Conservation (phyloP, 108 stramenopile species). For the Chaetoceros muelleri region DNA sequence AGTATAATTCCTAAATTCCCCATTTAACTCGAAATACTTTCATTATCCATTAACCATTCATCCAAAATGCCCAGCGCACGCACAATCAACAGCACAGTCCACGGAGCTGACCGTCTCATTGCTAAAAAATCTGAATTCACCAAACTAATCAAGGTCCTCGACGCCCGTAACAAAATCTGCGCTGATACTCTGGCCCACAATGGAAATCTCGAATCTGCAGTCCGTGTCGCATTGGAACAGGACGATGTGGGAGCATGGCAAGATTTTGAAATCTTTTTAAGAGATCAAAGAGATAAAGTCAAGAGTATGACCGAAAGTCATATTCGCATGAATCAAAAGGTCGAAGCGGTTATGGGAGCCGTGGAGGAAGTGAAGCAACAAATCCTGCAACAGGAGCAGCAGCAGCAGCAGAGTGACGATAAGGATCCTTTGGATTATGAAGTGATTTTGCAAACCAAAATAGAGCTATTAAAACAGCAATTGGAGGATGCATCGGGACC, state of each 20-base stretch:
- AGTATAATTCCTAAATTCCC: too few relatives aligned
- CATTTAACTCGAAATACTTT: too few relatives aligned
- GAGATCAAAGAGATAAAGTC: not conserved
- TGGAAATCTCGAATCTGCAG: not conserved
- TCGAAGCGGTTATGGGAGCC: slow-evolving; percentile 9
- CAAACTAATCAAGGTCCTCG: not conserved
- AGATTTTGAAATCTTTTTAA: not conserved
- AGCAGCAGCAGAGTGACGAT: slow-evolving; percentile 7
- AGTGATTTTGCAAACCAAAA: slow-evolving; percentile 8
- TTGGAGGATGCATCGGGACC: slow-evolving; percentile 9
- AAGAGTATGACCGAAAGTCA: not conserved
- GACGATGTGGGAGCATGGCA: not conserved
- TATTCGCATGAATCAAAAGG: not conserved
- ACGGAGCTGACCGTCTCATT: not conserved
- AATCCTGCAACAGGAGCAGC: not conserved
- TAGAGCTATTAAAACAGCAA: slow-evolving; percentile 14
- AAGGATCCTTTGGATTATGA: slow-evolving; percentile 3
- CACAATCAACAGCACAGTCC: too few relatives aligned
- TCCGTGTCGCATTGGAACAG: not conserved
- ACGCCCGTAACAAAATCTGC: not conserved
- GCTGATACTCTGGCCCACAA: not conserved
- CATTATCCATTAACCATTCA: too few relatives aligned
- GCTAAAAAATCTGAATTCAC: not conserved
- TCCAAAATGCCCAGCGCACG: too few relatives aligned
- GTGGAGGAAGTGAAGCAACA: slow-evolving; percentile 21